A percentile compares a stretch with the other conserved stretches of the same genome.
Evolutionary conservation across 164 flowering plant species (phyloP).

Genomic region (Aristolochia contorta): DNA sequence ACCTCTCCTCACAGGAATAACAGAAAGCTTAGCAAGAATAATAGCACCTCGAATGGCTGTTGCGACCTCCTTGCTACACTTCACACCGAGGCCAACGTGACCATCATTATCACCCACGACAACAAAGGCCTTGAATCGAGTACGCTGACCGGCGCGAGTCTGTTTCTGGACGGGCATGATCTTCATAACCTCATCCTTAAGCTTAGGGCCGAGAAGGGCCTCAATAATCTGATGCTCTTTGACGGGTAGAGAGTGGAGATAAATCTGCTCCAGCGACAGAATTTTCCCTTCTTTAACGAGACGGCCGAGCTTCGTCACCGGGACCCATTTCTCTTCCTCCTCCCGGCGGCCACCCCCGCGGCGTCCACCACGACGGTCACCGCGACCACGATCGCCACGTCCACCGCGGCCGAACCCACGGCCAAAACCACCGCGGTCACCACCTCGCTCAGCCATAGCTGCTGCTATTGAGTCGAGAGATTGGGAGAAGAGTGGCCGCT

Average conservation of each 20-base stretch:
- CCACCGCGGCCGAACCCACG: conserved; percentile 38
- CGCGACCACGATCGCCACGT: conserved; percentile 38
- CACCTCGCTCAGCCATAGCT: conserved; percentile 61
- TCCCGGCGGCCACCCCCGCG: conserved; percentile 25
- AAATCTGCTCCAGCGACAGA: neutral
- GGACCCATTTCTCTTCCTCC: conserved; percentile 72
- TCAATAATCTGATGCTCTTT: conserved; percentile 14
- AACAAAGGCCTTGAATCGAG: conserved; percentile 80
- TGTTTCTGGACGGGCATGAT: conserved; percentile 90
- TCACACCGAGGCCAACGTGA: conserved; percentile 78
- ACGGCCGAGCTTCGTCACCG: conserved; percentile 73
- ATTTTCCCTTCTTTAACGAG: conserved; percentile 53
- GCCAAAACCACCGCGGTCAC: conserved; percentile 43
- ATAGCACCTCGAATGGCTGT: conserved; percentile 75
- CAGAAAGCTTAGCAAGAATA: conserved; percentile 61
- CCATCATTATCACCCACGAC: conserved; percentile 75
- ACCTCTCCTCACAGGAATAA: conserved; percentile 73
- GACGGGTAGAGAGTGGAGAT: no score
- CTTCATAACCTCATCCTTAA: conserved; percentile 86
- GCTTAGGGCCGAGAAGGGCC: conserved; percentile 32
- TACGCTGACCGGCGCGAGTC: conserved; percentile 78
- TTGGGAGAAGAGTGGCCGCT: conserved; percentile 8
- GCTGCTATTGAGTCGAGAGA: conserved; percentile 1
- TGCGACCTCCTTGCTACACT: conserved; percentile 78
- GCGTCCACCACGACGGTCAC: conserved; percentile 25